Evolutionary conservation across 2,329 filamentous ascomycete genomes (phyloP), one percentile per base, ranked within the genome.

Genomic region (Venturia oleaginea): DNA sequence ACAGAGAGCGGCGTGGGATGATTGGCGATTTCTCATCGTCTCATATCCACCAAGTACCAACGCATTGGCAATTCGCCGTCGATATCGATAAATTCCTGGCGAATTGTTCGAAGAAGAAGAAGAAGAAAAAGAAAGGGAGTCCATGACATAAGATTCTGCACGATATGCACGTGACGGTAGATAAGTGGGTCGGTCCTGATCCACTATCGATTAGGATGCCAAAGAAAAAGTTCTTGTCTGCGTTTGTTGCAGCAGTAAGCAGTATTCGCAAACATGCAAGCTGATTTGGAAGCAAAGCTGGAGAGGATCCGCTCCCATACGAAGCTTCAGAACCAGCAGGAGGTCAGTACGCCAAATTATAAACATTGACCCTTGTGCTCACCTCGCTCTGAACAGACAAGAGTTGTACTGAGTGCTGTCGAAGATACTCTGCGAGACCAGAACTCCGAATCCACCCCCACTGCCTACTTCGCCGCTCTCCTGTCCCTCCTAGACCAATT

Each of bases 381-480:
- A 61, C 30, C 17, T n/a, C n/a, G n/a, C 38, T 34, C 32, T 46
- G 5, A 59, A 68, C 61, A 94, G 89, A 93, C 89, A 67, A 89
- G 87, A 67, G 86, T 96, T 70, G 88, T 99, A 67, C 86, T 99
- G 68, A 86, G 88, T 69, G 92, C 93, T 67, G 90, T 99, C 71
- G 94, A 99, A 76, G 89, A 95, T 70, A 97, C 92, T 51, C 85
- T 99, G 66, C 87, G 89, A 74, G 90, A 93, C 71, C 91, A 97
- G 75, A 90, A 93, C 72, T 87, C 90, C 65, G 86, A 91, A 65
- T 83, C 88, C 66, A 92, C 91, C 1, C 84, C 94, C 30, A 97
- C 94, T 19, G 91, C 89, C 67, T 99, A 97, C 78, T 97, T 97
- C 73, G 92, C 92, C 19, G 92, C 94, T n/a, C 85, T 99, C 5